Percentiles rank a stretch among this genome's conserved stretches.
Evolutionary conservation across 495 filamentous ascomycete genomes (phyloP).

Genomic region (Delitschia confertaspora): DNA sequence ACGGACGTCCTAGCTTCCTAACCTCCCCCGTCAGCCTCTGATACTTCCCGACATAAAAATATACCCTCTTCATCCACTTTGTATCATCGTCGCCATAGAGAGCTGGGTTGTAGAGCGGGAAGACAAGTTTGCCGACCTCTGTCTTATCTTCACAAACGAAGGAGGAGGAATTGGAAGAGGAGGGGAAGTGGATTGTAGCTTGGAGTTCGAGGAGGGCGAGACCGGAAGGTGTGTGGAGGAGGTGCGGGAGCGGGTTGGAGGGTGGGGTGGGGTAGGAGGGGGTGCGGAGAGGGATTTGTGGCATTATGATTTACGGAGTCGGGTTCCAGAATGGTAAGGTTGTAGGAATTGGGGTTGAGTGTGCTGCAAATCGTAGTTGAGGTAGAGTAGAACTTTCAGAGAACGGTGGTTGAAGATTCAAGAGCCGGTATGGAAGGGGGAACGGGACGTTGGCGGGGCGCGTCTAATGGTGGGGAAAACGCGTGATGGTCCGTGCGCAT

Average conservation of each 20-base stretch:
- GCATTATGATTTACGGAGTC: slow-evolving; percentile 49
- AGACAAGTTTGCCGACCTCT: slow-evolving; percentile 64
- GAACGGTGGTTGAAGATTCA: background rate
- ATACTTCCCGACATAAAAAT: slow-evolving; percentile 80
- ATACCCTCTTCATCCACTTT: slow-evolving; percentile 80
- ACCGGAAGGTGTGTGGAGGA: slow-evolving; percentile 76
- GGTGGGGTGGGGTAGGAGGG: background rate
- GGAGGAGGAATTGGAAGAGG: slow-evolving; percentile 20
- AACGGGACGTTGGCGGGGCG: background rate
- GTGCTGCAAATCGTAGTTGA: too few species aligned
- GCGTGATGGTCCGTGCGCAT: slow-evolving; percentile 11
- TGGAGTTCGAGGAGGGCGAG: slow-evolving; percentile 84
- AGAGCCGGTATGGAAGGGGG: background rate
- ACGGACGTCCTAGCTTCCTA: slow-evolving; percentile 66
- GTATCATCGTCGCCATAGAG: slow-evolving; percentile 40
- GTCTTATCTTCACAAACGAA: slow-evolving; percentile 39
- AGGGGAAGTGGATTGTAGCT: slow-evolving; percentile 67
- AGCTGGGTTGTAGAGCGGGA: slow-evolving; percentile 57
- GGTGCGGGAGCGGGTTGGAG: slow-evolving; percentile 60
- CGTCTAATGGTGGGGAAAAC: slow-evolving; percentile 1
- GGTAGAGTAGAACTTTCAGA: background rate
- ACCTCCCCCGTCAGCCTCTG: slow-evolving; percentile 87
- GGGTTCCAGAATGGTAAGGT: slow-evolving; percentile 31
- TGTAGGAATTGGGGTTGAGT: slow-evolving; percentile 34
- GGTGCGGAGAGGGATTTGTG: slow-evolving; percentile 48